Evolutionary conservation across 2,329 filamentous ascomycete genomes (phyloP), one percentile per base, ranked within the genome.

Genomic region (Clonostachys byssicola): DNA sequence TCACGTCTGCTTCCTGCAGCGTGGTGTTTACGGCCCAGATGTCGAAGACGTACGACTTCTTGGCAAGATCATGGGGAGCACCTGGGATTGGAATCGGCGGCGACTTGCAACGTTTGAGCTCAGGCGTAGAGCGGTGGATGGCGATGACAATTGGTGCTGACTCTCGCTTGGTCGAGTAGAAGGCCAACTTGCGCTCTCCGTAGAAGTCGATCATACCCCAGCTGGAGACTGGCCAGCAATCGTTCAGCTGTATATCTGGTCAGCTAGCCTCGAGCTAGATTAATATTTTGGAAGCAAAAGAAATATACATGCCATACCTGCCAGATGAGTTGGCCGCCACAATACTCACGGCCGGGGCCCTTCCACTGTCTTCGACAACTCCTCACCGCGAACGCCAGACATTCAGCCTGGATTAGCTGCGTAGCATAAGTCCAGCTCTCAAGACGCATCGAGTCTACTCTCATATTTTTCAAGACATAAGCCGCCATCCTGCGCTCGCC

Each of bases 351-450:
- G 71, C 52, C 77, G 71, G 49, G 74, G 75, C 55, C 72, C 58
- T 72, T 70, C 81, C 81, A 85, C 59, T 83, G 74, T 39, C 77
- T 72, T 43, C 81, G 69, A 82, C 82, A 78, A 5, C 68, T 60
- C 35, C 72, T 64, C 53, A 75, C 76, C 2, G 73, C 72, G 38
- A 63, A 68, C 1, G 66, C 63, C 47, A 77, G 63, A 48, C 72
- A 69, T 51, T 77, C 74, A 6, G 71, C 66, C 58, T 77, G 74
- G 53, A 74, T 68, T 5, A 77, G 58, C 49, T 77, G 74, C 1
- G 74, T 76, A 8, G 84, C 81, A 5, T 86, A 88, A 64, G 91
- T 91, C 67, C 91, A 89, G 51, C 89, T 85, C 1, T 85, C 81
- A 30, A 76, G 69, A 23, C 34, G 79, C 72, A 46, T 86, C 77